These are phyloP conservation scores for Flaveria linearis DNA, from an alignment of 129 eudicot genomes.

Conservation along the genomic window DNA sequence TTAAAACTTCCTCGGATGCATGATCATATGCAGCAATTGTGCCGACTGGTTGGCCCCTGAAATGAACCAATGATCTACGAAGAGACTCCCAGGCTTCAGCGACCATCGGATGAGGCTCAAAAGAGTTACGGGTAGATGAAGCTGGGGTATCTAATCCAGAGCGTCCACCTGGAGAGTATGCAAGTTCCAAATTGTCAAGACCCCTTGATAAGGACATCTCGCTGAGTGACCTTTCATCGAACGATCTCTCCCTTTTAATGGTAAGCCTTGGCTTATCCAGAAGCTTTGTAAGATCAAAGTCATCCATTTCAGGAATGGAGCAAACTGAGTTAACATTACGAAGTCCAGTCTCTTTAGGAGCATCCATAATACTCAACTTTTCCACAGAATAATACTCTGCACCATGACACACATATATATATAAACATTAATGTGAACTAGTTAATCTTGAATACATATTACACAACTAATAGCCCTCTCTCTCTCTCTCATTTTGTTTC, in stretches of 20 bases:
- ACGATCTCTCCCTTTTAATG: constrained; percentile 84
- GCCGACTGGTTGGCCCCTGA: constrained; percentile 95
- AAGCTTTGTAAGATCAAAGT: constrained; percentile 74
- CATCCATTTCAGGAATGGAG: constrained; percentile 87
- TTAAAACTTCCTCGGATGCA: constrained; percentile 93
- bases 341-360: constrained; percentile 56
- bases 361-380: constrained; percentile 52
- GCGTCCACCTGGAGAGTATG: constrained; percentile 89
- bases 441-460: neutral
- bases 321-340: constrained; percentile 75
- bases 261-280: constrained; percentile 74
- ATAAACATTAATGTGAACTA: constrained; percentile 1
- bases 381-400: constrained; percentile 34
- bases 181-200: constrained; percentile 64
- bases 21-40: constrained; percentile 97
- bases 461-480: neutral
- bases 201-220: constrained; percentile 83
- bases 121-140: constrained; percentile 82
- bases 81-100: constrained; percentile 99
- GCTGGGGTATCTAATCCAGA: constrained; percentile 83
- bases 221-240: constrained; percentile 94
- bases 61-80: constrained; percentile 79
- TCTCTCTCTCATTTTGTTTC: neutral
- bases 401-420: constrained; percentile 1
- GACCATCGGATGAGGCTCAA: constrained; percentile 96